A percentile compares a stretch with the other conserved stretches of the same genome.
These are phyloP conservation scores for Musa beccarii DNA, from an alignment of 176 grass and related monocot species.

Conservation along the genomic window DNA sequence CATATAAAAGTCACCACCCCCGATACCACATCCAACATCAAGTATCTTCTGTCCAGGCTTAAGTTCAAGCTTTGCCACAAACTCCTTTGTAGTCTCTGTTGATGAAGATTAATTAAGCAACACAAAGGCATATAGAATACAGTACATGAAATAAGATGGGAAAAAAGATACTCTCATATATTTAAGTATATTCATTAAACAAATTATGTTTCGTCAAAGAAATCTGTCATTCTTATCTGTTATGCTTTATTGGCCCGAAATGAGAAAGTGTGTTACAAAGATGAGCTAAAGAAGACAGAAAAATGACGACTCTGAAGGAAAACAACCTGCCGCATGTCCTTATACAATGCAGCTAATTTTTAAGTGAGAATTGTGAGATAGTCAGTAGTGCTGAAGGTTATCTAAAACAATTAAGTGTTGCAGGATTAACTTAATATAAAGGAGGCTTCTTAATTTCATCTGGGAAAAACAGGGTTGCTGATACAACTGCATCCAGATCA, in stretches of 20 bases:
- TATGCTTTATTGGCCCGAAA: no score
- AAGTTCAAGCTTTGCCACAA: constrained; percentile 72
- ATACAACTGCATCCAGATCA: neutral
- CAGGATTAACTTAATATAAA: no score
- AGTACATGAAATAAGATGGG: neutral
- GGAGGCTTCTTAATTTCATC: neutral
- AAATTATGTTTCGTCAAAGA: no score
- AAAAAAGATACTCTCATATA: neutral
- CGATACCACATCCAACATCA: constrained; percentile 93
- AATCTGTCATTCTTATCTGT: no score
- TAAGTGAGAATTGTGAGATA: neutral
- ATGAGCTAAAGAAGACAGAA: neutral
- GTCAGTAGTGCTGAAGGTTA: neutral
- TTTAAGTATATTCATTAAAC: no score
- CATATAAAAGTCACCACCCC: constrained; percentile 96
- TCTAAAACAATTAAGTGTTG: neutral
- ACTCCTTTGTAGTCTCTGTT: constrained; percentile 94
- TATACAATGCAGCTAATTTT: neutral
- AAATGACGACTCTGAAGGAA: neutral
- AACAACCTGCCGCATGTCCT: neutral
- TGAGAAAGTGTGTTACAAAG: no score
- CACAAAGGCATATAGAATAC: neutral
- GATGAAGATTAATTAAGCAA: neutral
- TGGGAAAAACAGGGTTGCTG: neutral
- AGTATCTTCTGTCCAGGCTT: constrained; percentile 88